Base-by-base conservation (phyloP, 2,329 filamentous ascomycete species). In the Ceratocystis eucalypticola region DNA sequence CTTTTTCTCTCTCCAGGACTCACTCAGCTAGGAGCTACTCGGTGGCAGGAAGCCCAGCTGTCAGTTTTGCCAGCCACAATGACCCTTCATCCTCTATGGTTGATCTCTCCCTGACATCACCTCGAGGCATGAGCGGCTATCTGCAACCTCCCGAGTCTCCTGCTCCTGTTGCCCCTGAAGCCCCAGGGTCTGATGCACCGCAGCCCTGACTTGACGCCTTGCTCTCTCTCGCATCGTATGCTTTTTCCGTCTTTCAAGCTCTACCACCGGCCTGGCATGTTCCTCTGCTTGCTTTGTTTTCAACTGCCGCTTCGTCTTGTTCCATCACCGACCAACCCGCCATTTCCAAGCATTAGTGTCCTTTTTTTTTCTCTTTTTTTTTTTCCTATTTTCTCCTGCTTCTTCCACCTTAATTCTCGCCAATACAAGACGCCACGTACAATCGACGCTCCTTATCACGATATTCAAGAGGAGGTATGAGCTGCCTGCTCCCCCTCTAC, bases 391-490 rank as follows among this genome's bases (percentile, higher is more conserved):
- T 64, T 45, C 33, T 66, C 22, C 44, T 30, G 22, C n/a, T 55
- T 50, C 8, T 45, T 63, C 22, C 22, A 5, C 48, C 30, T 63
- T 45, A 41, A 22, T 28, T 57, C 46, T 65, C 22, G 63, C 63
- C 59, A 46, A 66, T 53, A 66, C 65, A 66, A 66, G 65, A 66
- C 65, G 65, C 65, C 65, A 66, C 48, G 61, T 66, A 66, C 50
- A 63, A 66, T 25, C 65, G 46, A 66, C 65, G 48, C 48, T 66
- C 65, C 65, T 66, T 66, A 66, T 62, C 45, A 62, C 50, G 46
- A 64, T 48, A 48, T 28, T 59, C 15, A 41, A 28, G 63, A 65
- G 63, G 30, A 22, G 37, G 63, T 15, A 30, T 57, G 48, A 55
- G 45, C 33, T 33, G 53, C 46, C 15, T 41, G 33, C 25, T 28